phyloP scores from a whole-genome alignment of 139 green algal species.

The Coelastrella sp. region DNA sequence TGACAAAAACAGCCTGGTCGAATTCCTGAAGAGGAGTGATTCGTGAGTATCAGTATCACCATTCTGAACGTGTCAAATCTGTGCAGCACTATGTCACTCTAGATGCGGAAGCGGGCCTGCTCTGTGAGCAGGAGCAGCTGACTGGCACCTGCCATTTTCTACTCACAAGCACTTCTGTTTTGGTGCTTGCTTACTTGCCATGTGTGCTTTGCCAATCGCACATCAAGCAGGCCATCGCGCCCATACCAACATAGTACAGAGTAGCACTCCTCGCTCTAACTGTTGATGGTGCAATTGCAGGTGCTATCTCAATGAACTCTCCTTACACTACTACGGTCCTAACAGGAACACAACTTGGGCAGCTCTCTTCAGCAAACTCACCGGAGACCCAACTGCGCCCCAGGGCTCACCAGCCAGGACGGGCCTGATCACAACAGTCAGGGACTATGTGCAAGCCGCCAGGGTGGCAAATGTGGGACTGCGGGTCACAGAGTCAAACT shows the following conservation, averaged over 20 bases:
- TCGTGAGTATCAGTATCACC: not conserved
- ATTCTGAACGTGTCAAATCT: not conserved
- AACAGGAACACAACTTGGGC: conserved; percentile 34
- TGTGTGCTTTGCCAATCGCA: not conserved
- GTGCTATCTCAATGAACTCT: conserved; percentile 38
- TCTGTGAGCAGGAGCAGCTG: no score
- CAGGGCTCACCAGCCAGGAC: not conserved
- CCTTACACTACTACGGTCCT: conserved; percentile 41
- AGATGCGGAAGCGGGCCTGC: not conserved
- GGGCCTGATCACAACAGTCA: not conserved
- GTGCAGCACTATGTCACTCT: not conserved
- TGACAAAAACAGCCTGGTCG: not conserved
- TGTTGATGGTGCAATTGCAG: not conserved
- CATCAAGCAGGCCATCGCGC: not conserved
- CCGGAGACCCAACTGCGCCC: not conserved
- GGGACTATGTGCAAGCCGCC: not conserved
- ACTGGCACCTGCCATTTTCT: not conserved
- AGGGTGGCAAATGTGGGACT: not conserved
- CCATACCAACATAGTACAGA: no score
- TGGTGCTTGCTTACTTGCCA: not conserved
- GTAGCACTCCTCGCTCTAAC: no score
- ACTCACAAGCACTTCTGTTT: no score
- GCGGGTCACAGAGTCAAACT: conserved; percentile 33
- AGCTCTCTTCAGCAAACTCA: conserved; percentile 22
- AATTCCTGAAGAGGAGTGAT: conserved; percentile 16